These are phyloP conservation scores for Cardamine occulta DNA, from an alignment of 345 rosid genomes.

Conservation along the genomic window DNA sequence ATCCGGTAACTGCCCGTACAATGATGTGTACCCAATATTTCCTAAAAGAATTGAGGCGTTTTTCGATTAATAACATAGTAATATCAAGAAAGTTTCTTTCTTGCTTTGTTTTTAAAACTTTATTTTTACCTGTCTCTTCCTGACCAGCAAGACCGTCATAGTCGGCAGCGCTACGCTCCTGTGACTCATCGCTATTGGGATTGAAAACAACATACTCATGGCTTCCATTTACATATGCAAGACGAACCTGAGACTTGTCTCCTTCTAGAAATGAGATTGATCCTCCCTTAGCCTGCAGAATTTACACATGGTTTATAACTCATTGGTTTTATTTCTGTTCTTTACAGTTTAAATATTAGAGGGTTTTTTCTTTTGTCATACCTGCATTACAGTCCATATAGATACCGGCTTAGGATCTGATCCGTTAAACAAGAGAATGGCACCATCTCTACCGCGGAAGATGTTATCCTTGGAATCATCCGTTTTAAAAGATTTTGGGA, in stretches of 20 bases:
- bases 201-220: slow-evolving; percentile 86
- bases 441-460: slow-evolving; percentile 68
- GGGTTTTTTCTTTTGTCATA: slow-evolving; percentile 19
- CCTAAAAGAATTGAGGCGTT: slow-evolving; percentile 38
- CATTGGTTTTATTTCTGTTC: slow-evolving; percentile 9
- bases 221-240: slow-evolving; percentile 75
- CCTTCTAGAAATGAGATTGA: slow-evolving; percentile 64
- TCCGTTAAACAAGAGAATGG: slow-evolving; percentile 68
- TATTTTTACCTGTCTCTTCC: slow-evolving; percentile 57
- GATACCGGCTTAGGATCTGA: slow-evolving; percentile 71
- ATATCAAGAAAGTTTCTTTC: not conserved
- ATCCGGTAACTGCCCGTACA: slow-evolving; percentile 73
- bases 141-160: slow-evolving; percentile 41
- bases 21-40: slow-evolving; percentile 66
- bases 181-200: slow-evolving; percentile 59
- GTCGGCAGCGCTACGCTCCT: slow-evolving; percentile 50
- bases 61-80: not conserved
- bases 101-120: slow-evolving; percentile 1
- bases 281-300: slow-evolving; percentile 83
- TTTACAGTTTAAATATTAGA: not conserved
- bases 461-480: slow-evolving; percentile 44
- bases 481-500: slow-evolving; percentile 52
- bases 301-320: slow-evolving; percentile 5
- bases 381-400: slow-evolving; percentile 84
- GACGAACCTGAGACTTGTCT: slow-evolving; percentile 50